Base-by-base conservation (phyloP, 208 protist species). In the Leishmania guyanensis region DNA sequence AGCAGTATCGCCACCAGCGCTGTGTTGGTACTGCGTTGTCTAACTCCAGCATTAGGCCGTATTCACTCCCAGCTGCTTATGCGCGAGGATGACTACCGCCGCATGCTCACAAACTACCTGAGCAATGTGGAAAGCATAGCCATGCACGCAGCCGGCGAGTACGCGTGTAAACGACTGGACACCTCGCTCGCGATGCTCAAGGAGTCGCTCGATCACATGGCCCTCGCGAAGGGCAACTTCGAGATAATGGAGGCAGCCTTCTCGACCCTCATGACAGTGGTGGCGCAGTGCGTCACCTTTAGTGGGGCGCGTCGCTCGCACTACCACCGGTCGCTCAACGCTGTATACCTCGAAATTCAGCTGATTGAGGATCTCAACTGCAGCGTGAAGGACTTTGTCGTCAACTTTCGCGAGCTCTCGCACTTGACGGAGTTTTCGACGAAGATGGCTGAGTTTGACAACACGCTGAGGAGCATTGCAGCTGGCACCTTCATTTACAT, bases 401-500 rank as follows among this genome's bases (percentile, higher is more conserved):
- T 95, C 33, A 97, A 97, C 83, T 94, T 97, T 81, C 90, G 91
- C 68, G 91, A 97, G 79, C 76, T 96, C 53, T 97, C 94, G 14
- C 93, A 97, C 84, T 78, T 96, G 22, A 91, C 88, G 1, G 93
- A 92, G 62, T 97, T 96, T 73, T 90, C 94, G 33, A 88, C 77
- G 16, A 95, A 94, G 84, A 85, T 96, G 77, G 81, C 89, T 0
- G 88, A 91, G 81, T 97, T 96, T 84, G 94, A 97, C 83, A 89
- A 75, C 10, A 95, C 92, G 33, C 88, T 97, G 50, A 60, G 79
- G 51, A 94, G 88, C 79, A 95, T 97, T 80, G 93, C 91, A 1
- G 46, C 83, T 16, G 94, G 92, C 73, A 90, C 85, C 39, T 89
- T 95, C 70, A 80, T 79, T 14, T 64, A 77, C 62, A 53, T 54